These are phyloP conservation scores for Dioszegia aurantiaca DNA, from an alignment of 768 basidiomycete genomes.

Conservation along the genomic window DNA sequence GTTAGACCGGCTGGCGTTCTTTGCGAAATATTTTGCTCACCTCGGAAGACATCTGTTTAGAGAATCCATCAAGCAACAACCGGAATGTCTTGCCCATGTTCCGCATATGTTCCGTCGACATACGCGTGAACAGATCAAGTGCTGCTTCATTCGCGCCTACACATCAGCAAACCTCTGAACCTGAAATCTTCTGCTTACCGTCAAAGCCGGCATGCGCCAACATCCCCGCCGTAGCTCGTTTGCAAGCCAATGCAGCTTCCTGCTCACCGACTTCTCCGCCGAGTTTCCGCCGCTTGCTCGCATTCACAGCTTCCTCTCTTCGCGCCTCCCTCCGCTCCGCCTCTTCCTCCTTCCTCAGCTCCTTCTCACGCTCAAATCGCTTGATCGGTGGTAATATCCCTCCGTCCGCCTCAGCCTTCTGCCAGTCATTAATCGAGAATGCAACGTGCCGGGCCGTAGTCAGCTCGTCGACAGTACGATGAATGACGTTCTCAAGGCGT, in stretches of 20 bases:
- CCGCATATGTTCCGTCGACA: conserved; percentile 73
- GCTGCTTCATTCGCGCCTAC: conserved; percentile 69
- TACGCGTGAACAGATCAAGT: conserved; percentile 71
- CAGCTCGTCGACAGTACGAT: conserved; percentile 32
- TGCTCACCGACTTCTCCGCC: conserved; percentile 41
- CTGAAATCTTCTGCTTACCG: conserved; percentile 65
- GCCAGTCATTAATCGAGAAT: conserved; percentile 38
- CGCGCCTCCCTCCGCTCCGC: conserved; percentile 20
- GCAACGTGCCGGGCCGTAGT: conserved; percentile 20
- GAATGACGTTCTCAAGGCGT: conserved; percentile 25
- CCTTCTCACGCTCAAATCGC: conserved; percentile 61
- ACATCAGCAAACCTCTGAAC: conserved; percentile 2
- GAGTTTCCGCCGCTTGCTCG: conserved; percentile 22
- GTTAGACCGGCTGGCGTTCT: too few species aligned
- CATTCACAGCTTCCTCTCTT: conserved; percentile 27
- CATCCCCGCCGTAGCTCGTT: conserved; percentile 52
- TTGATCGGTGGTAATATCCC: conserved; percentile 45
- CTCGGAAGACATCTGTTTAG: conserved; percentile 76
- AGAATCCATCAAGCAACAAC: conserved; percentile 76
- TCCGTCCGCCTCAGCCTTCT: conserved; percentile 38
- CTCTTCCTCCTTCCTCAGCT: conserved; percentile 61
- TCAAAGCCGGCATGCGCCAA: conserved; percentile 90
- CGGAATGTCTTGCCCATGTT: conserved; percentile 85
- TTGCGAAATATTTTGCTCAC: conserved; percentile 53
- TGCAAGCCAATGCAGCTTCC: conserved; percentile 37